phyloP scores from a whole-genome alignment of 768 basidiomycete species.

The Serendipita indica region DNA sequence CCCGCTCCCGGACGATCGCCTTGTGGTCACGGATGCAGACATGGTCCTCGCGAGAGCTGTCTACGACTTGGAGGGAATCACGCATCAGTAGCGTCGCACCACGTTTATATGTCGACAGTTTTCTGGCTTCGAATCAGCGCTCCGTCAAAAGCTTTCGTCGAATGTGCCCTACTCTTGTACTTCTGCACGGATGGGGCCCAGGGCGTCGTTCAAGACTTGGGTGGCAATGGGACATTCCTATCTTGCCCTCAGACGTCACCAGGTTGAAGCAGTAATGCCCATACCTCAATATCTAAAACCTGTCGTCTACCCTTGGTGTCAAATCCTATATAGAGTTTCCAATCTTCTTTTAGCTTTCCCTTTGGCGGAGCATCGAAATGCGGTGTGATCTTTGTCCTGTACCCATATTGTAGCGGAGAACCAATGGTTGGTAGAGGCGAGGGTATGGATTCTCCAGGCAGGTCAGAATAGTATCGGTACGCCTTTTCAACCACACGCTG shows the following conservation, averaged over 20 bases:
- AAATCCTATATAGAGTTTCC: slow-evolving; percentile 80
- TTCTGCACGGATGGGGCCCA: slow-evolving; percentile 43
- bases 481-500: slow-evolving; percentile 74
- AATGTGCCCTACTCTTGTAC: slow-evolving; percentile 44
- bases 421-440: slow-evolving; percentile 55
- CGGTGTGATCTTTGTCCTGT: slow-evolving; percentile 94
- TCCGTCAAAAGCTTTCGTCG: not conserved
- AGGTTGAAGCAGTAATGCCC: not conserved
- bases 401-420: slow-evolving; percentile 82
- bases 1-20: slow-evolving; percentile 63
- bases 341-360: slow-evolving; percentile 21
- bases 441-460: slow-evolving; percentile 46
- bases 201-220: slow-evolving; percentile 53
- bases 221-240: slow-evolving; percentile 92
- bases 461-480: slow-evolving; percentile 58
- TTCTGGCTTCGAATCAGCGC: slow-evolving; percentile 29
- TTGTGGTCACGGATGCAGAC: slow-evolving; percentile 77
- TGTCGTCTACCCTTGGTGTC: slow-evolving; percentile 58
- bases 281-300: slow-evolving; percentile 84
- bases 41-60: slow-evolving; percentile 38
- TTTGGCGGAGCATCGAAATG: slow-evolving; percentile 76
- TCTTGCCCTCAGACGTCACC: slow-evolving; percentile 8
- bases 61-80: slow-evolving; percentile 47
- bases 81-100: slow-evolving; percentile 85
- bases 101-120: slow-evolving; percentile 63